Evolutionary conservation across 148 eudicot genomes (phyloP).

Genomic region (Bassia scoparia): DNA sequence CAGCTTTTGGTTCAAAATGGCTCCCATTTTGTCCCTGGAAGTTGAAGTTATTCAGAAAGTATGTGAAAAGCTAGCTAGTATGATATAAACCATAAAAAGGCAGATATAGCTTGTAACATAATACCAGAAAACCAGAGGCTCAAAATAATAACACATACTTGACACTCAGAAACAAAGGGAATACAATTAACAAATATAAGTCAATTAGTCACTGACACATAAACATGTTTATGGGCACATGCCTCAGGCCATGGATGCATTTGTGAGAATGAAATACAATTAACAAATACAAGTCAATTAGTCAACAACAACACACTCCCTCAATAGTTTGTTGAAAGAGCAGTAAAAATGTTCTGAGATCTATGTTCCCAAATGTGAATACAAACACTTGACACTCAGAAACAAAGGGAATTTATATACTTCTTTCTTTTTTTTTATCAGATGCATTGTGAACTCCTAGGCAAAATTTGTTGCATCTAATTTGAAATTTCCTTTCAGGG

Average conservation of each 20-base stretch:
- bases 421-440: not conserved
- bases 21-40: slow-evolving; percentile 97
- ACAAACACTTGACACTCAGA: not conserved
- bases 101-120: not conserved
- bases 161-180: too few relatives aligned
- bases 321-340: not conserved
- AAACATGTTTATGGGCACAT: not conserved
- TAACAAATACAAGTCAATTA: not conserved
- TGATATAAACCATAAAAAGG: not conserved
- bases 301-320: not conserved
- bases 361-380: not conserved
- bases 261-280: not conserved
- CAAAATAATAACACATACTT: not conserved
- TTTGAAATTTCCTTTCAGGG: too few relatives aligned
- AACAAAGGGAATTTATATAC: not conserved
- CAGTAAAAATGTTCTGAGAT: not conserved
- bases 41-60: not conserved
- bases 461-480: too few relatives aligned
- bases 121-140: not conserved
- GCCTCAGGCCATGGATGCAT: not conserved
- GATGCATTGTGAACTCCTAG: too few relatives aligned
- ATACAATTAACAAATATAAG: too few relatives aligned
- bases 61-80: not conserved
- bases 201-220: not conserved
- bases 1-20: slow-evolving; percentile 90